These are phyloP conservation scores for Solanum hybrid DNA, from an alignment of 305 asterid species.

Conservation along the genomic window DNA sequence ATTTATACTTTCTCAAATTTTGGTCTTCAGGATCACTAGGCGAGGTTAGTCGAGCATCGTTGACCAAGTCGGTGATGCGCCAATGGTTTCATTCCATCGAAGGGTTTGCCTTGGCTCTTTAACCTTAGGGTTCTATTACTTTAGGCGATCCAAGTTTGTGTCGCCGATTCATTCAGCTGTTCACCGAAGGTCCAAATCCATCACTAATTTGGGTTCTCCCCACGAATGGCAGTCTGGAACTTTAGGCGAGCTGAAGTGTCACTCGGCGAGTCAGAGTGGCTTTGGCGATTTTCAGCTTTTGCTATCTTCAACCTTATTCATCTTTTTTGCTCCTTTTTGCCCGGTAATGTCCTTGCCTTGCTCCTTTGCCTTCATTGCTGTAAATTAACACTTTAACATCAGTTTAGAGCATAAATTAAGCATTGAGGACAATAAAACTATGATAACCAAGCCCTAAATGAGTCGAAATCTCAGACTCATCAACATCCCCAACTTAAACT, in stretches of 20 bases:
- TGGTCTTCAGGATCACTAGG: neutral
- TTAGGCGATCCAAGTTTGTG: neutral
- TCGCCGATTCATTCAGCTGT: neutral
- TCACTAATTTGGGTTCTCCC: neutral
- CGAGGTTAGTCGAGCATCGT: neutral
- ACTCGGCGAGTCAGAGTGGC: neutral
- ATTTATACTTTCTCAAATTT: neutral
- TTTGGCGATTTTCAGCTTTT: neutral
- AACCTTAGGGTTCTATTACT: neutral
- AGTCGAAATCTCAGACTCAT: neutral
- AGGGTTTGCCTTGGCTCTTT: too few relatives aligned
- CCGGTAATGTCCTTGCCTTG: neutral
- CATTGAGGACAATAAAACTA: neutral
- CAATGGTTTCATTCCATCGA: neutral
- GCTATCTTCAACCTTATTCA: neutral
- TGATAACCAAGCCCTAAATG: neutral
- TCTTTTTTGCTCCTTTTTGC: neutral
- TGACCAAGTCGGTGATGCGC: rapidly evolving
- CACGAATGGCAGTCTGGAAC: neutral
- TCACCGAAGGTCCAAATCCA: neutral
- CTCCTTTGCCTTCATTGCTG: neutral
- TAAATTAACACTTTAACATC: neutral
- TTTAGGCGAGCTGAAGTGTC: neutral
- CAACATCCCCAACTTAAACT: neutral
- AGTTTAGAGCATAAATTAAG: neutral